These are phyloP conservation scores for Aureobasidium sp. DNA, from an alignment of 2,329 filamentous ascomycete genomes.

Conservation along the genomic window DNA sequence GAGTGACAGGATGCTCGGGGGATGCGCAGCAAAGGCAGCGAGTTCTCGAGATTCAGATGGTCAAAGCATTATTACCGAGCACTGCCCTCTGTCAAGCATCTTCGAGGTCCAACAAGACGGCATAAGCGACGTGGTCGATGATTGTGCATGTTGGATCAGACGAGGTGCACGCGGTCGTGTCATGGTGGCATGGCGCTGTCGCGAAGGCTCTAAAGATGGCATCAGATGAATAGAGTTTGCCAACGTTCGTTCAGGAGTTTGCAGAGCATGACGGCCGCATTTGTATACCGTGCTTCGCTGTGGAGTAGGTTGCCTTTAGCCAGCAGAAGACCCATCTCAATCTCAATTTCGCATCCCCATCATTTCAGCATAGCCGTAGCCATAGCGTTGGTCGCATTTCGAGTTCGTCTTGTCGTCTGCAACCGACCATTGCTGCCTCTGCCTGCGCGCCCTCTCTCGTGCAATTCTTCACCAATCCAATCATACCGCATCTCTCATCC, in stretches of 20 bases:
- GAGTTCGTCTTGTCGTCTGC: not conserved
- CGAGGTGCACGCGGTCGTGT: not conserved
- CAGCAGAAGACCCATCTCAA: not conserved
- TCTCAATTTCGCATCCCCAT: not conserved
- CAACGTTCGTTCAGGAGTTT: conserved; percentile 1
- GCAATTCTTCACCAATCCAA: not conserved
- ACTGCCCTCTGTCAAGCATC: not conserved
- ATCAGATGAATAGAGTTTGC: not conserved
- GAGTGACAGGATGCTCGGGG: not conserved
- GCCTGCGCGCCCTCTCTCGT: not conserved
- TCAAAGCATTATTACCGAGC: not conserved
- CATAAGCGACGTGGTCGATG: not conserved
- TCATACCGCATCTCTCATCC: not conserved
- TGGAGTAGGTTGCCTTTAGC: not conserved
- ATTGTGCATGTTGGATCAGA: not conserved
- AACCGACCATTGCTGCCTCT: not conserved
- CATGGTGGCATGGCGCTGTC: not conserved
- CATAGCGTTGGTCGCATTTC: not conserved
- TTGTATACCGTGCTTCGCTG: not conserved
- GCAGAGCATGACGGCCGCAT: not conserved
- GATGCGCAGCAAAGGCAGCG: not conserved
- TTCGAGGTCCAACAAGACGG: not conserved
- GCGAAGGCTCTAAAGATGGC: not conserved
- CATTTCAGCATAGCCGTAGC: not conserved
- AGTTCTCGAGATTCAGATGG: not conserved